Percentiles rank a stretch among this genome's conserved stretches.
Evolutionary conservation across 192 early-diverging fungal species (phyloP).

Genomic region (Coemansia sp.): DNA sequence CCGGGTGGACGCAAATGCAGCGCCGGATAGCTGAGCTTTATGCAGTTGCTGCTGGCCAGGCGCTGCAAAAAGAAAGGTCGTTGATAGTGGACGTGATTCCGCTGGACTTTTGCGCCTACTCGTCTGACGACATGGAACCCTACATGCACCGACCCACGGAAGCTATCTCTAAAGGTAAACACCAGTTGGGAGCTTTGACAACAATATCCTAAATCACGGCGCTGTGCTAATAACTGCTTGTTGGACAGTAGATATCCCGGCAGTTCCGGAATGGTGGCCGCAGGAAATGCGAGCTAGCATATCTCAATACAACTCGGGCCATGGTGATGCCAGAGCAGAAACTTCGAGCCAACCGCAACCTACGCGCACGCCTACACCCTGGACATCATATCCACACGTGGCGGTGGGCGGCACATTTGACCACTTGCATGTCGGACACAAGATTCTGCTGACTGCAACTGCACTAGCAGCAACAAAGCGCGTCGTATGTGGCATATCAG

Average conservation of each 20-base stretch:
- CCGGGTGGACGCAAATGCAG: slow-evolving; percentile 50
- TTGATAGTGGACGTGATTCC: slow-evolving; percentile 28
- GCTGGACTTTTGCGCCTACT: slow-evolving; percentile 47
- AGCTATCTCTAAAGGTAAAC: slow-evolving; percentile 21
- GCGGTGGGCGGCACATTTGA: slow-evolving; percentile 95
- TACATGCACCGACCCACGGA: slow-evolving; percentile 20
- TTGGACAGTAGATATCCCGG: slow-evolving; percentile 9
- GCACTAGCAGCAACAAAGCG: slow-evolving; percentile 65
- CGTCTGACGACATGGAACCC: slow-evolving; percentile 36
- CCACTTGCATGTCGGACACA: slow-evolving; percentile 93
- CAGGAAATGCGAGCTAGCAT: slow-evolving; percentile 15
- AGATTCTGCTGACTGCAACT: slow-evolving; percentile 84
- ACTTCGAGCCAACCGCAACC: neutral
- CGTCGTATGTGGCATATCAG: slow-evolving; percentile 73
- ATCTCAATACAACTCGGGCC: neutral
- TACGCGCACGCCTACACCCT: slow-evolving; percentile 19
- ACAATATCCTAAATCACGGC: neutral
- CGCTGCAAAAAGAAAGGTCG: slow-evolving; percentile 9
- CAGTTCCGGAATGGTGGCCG: slow-evolving; percentile 47
- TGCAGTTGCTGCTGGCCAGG: slow-evolving; percentile 20
- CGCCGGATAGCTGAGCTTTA: slow-evolving; percentile 48
- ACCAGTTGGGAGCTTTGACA: no score
- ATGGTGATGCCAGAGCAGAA: neutral
- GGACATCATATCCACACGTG: slow-evolving; percentile 40
- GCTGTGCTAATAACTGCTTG: neutral